These are phyloP conservation scores for Schwanniomyces occidentalis DNA, from an alignment of 805 yeast genomes.

Conservation along the genomic window DNA sequence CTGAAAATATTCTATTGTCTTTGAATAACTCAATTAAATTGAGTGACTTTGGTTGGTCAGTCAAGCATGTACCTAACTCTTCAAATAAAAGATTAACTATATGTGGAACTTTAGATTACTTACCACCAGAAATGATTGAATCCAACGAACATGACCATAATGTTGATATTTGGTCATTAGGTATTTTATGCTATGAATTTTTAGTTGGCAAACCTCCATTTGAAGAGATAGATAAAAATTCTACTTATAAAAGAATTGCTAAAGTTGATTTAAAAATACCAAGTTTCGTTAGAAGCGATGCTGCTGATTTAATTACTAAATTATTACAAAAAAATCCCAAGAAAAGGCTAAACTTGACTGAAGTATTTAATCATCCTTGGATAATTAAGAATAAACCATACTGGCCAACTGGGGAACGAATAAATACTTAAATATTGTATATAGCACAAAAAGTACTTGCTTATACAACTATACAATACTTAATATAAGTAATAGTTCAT, in stretches of 20 bases:
- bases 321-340: slow-evolving; percentile 70
- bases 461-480: background rate
- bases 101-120: slow-evolving; percentile 93
- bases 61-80: slow-evolving; percentile 25
- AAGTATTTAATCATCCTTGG: slow-evolving; percentile 83
- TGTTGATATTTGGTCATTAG: slow-evolving; percentile 93
- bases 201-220: slow-evolving; percentile 90
- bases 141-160: slow-evolving; percentile 72
- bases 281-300: slow-evolving; percentile 64
- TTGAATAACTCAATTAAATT: slow-evolving; percentile 75
- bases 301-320: slow-evolving; percentile 67
- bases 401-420: slow-evolving; percentile 57
- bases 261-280: slow-evolving; percentile 79
- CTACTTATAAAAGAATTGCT: slow-evolving; percentile 79
- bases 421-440: background rate
- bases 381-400: slow-evolving; percentile 58
- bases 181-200: slow-evolving; percentile 82
- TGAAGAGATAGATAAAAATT: slow-evolving; percentile 74
- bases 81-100: slow-evolving; percentile 63
- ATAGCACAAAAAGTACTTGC: background rate
- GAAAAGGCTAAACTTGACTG: slow-evolving; percentile 58
- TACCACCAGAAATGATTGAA: slow-evolving; percentile 95
- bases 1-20: slow-evolving; percentile 84
- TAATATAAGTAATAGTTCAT: background rate
- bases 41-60: slow-evolving; percentile 97